Conservation (phyloP, 2,329 filamentous ascomycete genomes). For the Sporothrix inflata region DNA sequence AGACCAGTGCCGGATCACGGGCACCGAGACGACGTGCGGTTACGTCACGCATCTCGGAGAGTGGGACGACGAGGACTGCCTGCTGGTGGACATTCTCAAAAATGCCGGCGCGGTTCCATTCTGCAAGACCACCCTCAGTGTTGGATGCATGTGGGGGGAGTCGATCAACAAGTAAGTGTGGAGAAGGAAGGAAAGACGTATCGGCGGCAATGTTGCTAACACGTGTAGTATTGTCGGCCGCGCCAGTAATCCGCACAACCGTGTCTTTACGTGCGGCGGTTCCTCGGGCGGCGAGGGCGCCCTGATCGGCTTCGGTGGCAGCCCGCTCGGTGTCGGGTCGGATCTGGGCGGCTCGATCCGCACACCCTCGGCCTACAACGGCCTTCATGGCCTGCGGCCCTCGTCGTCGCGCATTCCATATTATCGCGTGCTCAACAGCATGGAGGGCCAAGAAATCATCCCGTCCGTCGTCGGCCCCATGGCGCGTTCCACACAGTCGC, state of each 20-base stretch:
- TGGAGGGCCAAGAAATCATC: conserved; percentile 67
- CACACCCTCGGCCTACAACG: neutral
- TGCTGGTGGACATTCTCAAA: conserved; percentile 48
- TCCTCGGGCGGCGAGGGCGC: neutral
- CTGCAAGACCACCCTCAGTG: conserved; percentile 60
- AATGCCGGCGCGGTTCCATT: conserved; percentile 57
- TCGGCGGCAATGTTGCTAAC: too few species aligned
- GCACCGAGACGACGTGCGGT: conserved; percentile 63
- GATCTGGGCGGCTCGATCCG: neutral
- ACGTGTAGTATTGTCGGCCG: neutral
- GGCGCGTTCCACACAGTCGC: conserved; percentile 57
- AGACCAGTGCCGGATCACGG: conserved; percentile 5
- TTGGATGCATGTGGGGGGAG: conserved; percentile 68
- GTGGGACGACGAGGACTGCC: conserved; percentile 51
- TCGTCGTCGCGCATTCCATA: neutral
- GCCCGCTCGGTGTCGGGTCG: neutral
- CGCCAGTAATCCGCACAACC: neutral
- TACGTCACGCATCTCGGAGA: conserved; percentile 64
- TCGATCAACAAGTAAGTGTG: conserved; percentile 67
- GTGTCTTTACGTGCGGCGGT: neutral
- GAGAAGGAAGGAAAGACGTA: too few species aligned
- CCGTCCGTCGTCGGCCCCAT: conserved; percentile 66
- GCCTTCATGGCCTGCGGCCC: neutral
- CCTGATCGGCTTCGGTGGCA: neutral
- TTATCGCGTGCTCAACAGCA: conserved; percentile 52